Evolutionary conservation across 306 rosid species (phyloP), one percentile per base, ranked within the genome.

Genomic region (Parietaria judaica): DNA sequence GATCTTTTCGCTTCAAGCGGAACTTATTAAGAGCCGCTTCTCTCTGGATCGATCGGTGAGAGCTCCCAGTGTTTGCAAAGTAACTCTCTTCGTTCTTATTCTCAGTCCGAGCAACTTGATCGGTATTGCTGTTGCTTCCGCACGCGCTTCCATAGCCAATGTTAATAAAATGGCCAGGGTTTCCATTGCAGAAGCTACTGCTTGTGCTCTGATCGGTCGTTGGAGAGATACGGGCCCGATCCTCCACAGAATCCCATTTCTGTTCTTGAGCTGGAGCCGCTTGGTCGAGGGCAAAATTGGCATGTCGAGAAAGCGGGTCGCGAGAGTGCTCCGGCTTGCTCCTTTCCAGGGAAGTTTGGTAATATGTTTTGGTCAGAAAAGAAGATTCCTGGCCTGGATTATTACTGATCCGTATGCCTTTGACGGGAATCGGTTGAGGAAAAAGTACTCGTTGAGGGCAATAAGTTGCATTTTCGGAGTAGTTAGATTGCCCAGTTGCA

Each of bases 21-120:
- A 94, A 94, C 80, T 94, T 94, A 65, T 76, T 81, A 37, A 94
- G 81, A 60, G 97, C 97, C 34, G 84, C 94, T 79, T 88, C 97
- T 78, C 99, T 83, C 62, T 51, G 91, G 14, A 70, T 74, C 35
- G 86, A 78, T 14, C 90, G 83, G 67, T 83, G 64, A 46, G 84
- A 56, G 69, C 71, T 75, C 54, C 71, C 81, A 15, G 58, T 70
- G 41, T 66, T 81, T 63, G 66, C 43, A 59, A 69, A 62, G 64
- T 72, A 47, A 51, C 59, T 61, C 56, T 89, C 95, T 54, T 81
- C 99, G 51, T 79, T 79, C 80, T 74, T 86, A 56, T 53, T 69
- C 66, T 86, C 96, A 72, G 76, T 36, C 64, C 76, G 14, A 65
- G 76, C 67, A 46, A 37, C 76, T 57, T 76, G 86, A 74, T 88